Evolutionary conservation across 2,329 filamentous ascomycete genomes (phyloP).

Genomic region (Fusarium circinatum): DNA sequence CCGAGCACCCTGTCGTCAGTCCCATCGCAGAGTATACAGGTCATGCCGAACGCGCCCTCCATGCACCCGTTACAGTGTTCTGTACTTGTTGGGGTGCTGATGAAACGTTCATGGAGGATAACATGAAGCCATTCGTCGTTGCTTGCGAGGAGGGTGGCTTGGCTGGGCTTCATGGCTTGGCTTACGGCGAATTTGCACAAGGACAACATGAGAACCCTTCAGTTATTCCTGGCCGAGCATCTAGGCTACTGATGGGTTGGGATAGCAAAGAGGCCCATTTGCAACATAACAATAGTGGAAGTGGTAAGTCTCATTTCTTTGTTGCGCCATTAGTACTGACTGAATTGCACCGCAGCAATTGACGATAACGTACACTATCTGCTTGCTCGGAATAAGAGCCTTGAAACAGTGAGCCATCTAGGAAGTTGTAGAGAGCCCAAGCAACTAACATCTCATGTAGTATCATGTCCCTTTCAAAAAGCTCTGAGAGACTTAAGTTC

Average conservation of each 20-base stretch:
- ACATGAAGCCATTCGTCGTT: conserved; percentile 45
- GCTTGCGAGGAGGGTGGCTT: conserved; percentile 39
- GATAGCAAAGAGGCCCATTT: conserved; percentile 53
- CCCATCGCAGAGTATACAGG: conserved; percentile 32
- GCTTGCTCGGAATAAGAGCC: conserved; percentile 43
- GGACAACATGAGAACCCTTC: conserved; percentile 44
- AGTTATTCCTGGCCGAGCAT: conserved; percentile 45
- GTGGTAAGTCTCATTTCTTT: conserved; percentile 37
- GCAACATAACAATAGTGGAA: conserved; percentile 46
- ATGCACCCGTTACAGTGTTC: conserved; percentile 53
- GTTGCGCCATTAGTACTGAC: neutral
- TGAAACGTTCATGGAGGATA: conserved; percentile 45
- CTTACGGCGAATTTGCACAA: conserved; percentile 49
- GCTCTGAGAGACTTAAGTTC: conserved; percentile 6
- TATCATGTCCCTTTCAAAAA: conserved; percentile 44
- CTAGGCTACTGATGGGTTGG: conserved; percentile 52
- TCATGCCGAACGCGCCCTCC: conserved; percentile 44
- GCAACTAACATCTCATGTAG: conserved; percentile 30
- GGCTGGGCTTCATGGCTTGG: conserved; percentile 47
- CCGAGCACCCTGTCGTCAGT: conserved; percentile 40
- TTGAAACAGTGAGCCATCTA: conserved; percentile 47
- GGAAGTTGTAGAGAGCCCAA: neutral
- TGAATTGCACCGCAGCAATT: conserved; percentile 44
- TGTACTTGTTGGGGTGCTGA: conserved; percentile 50
- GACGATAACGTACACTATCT: conserved; percentile 50